Evolutionary conservation across 2,329 filamentous ascomycete species (phyloP), one percentile per base, ranked within the genome.

Genomic region (Zymoseptoria brevis): DNA sequence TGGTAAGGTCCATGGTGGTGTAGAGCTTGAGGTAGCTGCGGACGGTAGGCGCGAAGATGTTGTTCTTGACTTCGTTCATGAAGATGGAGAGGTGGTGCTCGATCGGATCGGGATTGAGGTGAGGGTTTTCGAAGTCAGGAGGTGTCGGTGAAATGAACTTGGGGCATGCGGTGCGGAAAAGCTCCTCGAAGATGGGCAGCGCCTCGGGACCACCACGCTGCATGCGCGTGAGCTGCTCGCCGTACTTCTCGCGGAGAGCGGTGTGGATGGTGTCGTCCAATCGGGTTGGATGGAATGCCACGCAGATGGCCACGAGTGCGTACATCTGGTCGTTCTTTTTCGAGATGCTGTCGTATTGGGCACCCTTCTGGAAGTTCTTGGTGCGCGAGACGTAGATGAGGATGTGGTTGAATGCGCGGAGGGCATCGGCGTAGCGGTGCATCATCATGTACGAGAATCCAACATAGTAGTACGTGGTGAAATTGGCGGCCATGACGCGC

Each of bases 311-410:
- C 70, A 99, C 95, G 68, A 99, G 85, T 48, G 94, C 94, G 76
- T 96, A 96, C 93, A 99, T 97, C 83, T 99, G 94, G 77, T 99
- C 94, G 77, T 96, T 97, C 87, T 97, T 97, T 88, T 99, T 99
- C 72, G 90, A 92, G 77, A 97, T 96, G 64, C 90, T 95, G 77
- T 99, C 94, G 80, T 96, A 97, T 80, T 96, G 89, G 26, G 89
- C 88, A 76, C 92, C 96, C 87, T 97, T 99, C 80, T 99, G 94
- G 86, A 97, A 97, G 83, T 97, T 97, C 89, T 99, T 99, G 74
- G 94, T 99, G 72, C 94, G 84, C 68, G 91, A 96, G 67, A 99
- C 92, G 79, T 97, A 99, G 79, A 99, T 88, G 70, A 99, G 86
- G 77, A 99, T 99, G 84, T 99, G 94, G 83, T 90, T 96, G 86